Percentiles rank a stretch among this genome's conserved stretches.
These are phyloP conservation scores for Zygoascus sp. DNA, from an alignment of 1,139 yeast species.

Conservation along the genomic window DNA sequence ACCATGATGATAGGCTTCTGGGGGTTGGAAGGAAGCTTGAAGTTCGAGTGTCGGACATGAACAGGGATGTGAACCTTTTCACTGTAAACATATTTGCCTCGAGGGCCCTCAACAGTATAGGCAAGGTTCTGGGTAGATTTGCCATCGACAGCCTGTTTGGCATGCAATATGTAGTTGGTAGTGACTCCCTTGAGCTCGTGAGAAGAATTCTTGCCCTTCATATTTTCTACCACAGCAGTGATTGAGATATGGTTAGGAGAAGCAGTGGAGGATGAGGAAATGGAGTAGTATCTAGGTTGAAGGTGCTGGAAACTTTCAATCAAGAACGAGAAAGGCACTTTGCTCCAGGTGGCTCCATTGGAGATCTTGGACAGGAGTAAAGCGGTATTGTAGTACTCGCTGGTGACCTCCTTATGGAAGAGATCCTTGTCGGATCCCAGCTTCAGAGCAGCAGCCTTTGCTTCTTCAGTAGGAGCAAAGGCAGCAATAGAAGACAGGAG, in stretches of 20 bases:
- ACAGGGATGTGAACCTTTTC: conserved; percentile 62
- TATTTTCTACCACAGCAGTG: conserved; percentile 90
- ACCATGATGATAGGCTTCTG: conserved; percentile 81
- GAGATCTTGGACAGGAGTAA: conserved; percentile 67
- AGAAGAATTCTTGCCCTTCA: conserved; percentile 39
- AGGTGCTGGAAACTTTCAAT: conserved; percentile 76
- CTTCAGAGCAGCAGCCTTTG: conserved; percentile 48
- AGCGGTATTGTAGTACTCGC: conserved; percentile 64
- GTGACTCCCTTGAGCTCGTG: conserved; percentile 76
- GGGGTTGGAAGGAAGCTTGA: conserved; percentile 88
- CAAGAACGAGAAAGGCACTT: conserved; percentile 79
- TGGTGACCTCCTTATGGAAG: conserved; percentile 62
- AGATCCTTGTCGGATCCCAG: conserved; percentile 64
- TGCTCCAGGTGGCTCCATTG: conserved; percentile 58
- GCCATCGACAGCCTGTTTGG: conserved; percentile 56
- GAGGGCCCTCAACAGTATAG: conserved; percentile 80
- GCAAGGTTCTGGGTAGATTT: conserved; percentile 32
- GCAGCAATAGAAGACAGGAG: conserved; percentile 69
- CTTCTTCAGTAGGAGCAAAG: conserved; percentile 69
- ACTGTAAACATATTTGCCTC: conserved; percentile 47
- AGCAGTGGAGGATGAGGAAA: conserved; percentile 80
- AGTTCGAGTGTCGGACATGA: conserved; percentile 90
- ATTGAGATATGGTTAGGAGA: conserved; percentile 67
- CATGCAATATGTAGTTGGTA: conserved; percentile 77
- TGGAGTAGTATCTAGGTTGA: conserved; percentile 94